Base-by-base conservation (phyloP, 2,329 filamentous ascomycete genomes). In the Dactylellina cionopaga region DNA sequence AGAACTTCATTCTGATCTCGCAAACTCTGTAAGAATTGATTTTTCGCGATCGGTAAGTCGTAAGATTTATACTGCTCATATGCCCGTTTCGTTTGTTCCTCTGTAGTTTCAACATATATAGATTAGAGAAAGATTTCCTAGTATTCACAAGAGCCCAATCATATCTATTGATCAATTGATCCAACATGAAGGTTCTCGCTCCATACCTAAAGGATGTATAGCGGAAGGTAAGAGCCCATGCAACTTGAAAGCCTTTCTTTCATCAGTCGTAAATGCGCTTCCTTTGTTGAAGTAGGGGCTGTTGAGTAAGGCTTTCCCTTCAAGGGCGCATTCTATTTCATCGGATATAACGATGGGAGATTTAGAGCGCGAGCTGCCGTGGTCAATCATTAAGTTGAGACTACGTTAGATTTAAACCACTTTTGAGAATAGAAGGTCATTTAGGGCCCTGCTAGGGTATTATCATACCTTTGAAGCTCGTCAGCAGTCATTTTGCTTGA, bases 1-100 rank as follows among this genome's bases (percentile, higher is more conserved):
- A 96, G 80, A 0, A 96, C 90, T 73, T 90, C 86, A 80, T 95
- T 96, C 80, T 96, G 92, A 76, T 92, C 88, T 77, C 92, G 92
- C 82, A 96, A 83, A 52, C 89, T 92, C 0, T 90, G 91, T 83
- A 96, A 85, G 78, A 96, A 96, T 0, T 91, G 93, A 77, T 96
- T 96, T 82, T 95, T 96, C 37, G 89, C 89, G 35, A 96, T 74
- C 7, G 72, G 81, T 74, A 89, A 85, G 78, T 81, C 78, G 2
- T 86, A 84, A 1, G 83, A 86, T 17, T 81, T 82, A 80, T 93
- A 96, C 79, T 96, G 92, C 75, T 92, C 81, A 79, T 96, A 96
- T 0, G 92, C 92, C 22, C 92, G 86, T 64, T 87, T 81, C 52
- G 87, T 87, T 78, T 96, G 92, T 77, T 92, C 87, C 3, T 93